These are phyloP conservation scores for Colletotrichum lindemuthianum DNA, from an alignment of 2,329 filamentous ascomycete genomes.

Conservation along the genomic window DNA sequence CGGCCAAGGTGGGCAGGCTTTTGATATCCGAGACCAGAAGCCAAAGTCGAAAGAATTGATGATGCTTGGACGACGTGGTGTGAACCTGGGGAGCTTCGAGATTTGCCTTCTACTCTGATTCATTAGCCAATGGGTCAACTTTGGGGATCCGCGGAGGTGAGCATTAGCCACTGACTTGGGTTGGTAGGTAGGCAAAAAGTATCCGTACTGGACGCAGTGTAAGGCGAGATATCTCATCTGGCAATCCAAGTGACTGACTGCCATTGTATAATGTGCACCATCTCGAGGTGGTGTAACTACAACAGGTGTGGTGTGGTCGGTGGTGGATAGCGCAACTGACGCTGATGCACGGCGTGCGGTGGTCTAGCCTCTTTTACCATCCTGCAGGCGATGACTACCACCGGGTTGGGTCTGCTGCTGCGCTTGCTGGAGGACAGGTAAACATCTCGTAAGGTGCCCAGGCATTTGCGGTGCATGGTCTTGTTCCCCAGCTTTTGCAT, in stretches of 20 bases:
- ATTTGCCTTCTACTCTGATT: not conserved
- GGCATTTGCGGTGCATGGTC: conserved; percentile 16
- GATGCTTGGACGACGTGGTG: not conserved
- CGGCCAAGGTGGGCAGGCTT: too few relatives aligned
- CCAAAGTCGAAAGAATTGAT: not conserved
- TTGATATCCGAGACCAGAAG: too few relatives aligned
- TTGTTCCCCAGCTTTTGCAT: conserved; percentile 23
- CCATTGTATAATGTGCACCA: too few relatives aligned
- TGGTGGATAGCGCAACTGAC: not conserved
- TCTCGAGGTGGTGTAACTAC: too few relatives aligned
- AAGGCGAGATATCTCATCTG: too few relatives aligned
- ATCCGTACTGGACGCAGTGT: too few relatives aligned
- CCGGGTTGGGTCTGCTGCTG: conserved; percentile 5
- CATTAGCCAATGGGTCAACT: conserved; percentile 14
- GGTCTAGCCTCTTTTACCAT: conserved; percentile 13
- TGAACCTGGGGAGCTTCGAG: too few relatives aligned
- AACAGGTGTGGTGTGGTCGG: too few relatives aligned
- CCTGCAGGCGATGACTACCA: not conserved
- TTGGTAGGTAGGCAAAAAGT: too few relatives aligned
- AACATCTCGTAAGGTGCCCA: not conserved
- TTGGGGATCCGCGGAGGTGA: too few relatives aligned
- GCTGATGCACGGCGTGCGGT: conserved; percentile 9
- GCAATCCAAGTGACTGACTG: too few relatives aligned
- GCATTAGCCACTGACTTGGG: too few relatives aligned
- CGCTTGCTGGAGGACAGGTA: not conserved